Conservation (phyloP, 805 yeast genomes). For the Hanseniaspora taiwanica region DNA sequence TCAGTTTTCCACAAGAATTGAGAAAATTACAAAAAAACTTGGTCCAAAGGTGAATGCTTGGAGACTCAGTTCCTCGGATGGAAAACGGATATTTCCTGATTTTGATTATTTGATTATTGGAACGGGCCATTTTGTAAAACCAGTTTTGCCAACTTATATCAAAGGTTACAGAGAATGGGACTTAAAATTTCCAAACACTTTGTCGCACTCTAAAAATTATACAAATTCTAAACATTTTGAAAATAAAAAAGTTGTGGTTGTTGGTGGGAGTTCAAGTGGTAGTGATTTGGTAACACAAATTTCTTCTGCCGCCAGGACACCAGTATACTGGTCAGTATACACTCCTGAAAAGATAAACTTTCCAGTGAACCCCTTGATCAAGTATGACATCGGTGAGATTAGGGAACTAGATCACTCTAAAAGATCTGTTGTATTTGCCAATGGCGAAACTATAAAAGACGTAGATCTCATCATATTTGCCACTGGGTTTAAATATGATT, state of each 20-base stretch:
- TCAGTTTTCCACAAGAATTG: slow-evolving; percentile 17
- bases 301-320: slow-evolving; percentile 17
- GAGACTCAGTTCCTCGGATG: slow-evolving; percentile 5
- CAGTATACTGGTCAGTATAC: slow-evolving; percentile 40
- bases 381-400: slow-evolving; percentile 19
- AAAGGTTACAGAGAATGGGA: slow-evolving; percentile 27
- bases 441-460: slow-evolving; percentile 18
- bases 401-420: slow-evolving; percentile 14
- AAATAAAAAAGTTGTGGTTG: slow-evolving; percentile 22
- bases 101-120: slow-evolving; percentile 31
- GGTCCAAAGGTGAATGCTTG: no score
- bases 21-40: slow-evolving; percentile 9
- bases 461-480: slow-evolving; percentile 33
- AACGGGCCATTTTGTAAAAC: slow-evolving; percentile 32
- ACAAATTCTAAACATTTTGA: slow-evolving; percentile 21
- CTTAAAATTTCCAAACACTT: slow-evolving; percentile 15
- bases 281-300: slow-evolving; percentile 33
- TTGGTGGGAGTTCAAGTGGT: slow-evolving; percentile 34
- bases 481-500: slow-evolving; percentile 38
- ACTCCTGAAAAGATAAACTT: slow-evolving; percentile 30
- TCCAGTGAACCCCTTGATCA: slow-evolving; percentile 5
- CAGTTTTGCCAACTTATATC: slow-evolving; percentile 25
- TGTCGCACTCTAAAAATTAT: slow-evolving; percentile 28
- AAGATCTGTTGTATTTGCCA: slow-evolving; percentile 19
- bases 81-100: slow-evolving; percentile 20